Evolutionary conservation across 371 early-diverging fungal genomes (phyloP), one percentile per base, ranked within the genome.

Genomic region (Syncephalastrum sp.): DNA sequence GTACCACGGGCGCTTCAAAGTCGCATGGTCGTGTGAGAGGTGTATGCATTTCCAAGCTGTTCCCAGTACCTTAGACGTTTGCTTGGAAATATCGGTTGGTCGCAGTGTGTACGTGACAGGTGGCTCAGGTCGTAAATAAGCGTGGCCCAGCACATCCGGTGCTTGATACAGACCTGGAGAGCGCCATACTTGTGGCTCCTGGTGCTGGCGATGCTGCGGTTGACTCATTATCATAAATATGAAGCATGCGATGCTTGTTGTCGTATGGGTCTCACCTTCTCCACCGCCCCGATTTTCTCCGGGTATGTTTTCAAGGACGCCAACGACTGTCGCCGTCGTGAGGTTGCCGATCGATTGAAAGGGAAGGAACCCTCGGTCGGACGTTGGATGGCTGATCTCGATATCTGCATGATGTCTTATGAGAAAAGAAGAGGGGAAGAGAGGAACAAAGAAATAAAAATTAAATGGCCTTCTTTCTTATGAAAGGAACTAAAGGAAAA

Each of bases 101-200:
- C 69, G 67, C 41, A 69, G 59, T 47, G 67, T 68, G 38, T 62
- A 65, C 23, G 54, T 33, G 5, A 44, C 43, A 6, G 60, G 53
- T 17, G 43, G 29, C 16, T 54, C 50, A 4, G 63, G 66, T 50
- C 60, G 55, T 2, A 69, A 53, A 44, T 77, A 77, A 38, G 77
- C 77, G 52, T 73, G 66, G 16, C 77, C 77, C 6, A 77, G 64
- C 52, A 77, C 69, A 60, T 77, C 60, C 24, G 77, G 77, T 54
- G 73, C 73, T 55, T 77, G 69, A 53, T 61, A 77, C 63, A 70
- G 61, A 15, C 77, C 74, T 46, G 77, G 77, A 23, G 74, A 65
- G 53, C 77, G 65, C 77, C 77, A 77, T 38, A 57, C 47, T 16
- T 60, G 50, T 2, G 38, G 38, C 12, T 33, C 38, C 38, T 33